Percentiles rank a stretch among this genome's conserved stretches.
phyloP scores from a whole-genome alignment of 2,329 filamentous ascomycete species.

The Aspergillus niger region DNA sequence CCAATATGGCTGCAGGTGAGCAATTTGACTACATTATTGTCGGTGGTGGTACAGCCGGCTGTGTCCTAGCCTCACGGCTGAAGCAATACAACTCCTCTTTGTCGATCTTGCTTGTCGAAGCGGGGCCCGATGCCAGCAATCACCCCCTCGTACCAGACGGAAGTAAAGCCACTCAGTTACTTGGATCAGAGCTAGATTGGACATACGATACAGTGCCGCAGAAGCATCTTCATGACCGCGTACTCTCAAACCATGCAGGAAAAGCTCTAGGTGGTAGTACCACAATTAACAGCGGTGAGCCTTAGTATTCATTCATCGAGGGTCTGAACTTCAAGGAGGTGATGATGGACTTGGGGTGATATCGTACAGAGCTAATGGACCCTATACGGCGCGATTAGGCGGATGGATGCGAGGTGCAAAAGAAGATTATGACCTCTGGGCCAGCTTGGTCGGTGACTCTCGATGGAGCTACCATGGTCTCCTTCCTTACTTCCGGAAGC shows the following conservation, averaged over 20 bases:
- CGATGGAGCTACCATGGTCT: slow-evolving; percentile 25
- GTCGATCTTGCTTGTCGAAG: slow-evolving; percentile 34
- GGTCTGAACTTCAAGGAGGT: neutral
- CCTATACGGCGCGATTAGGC: neutral
- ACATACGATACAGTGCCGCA: slow-evolving; percentile 35
- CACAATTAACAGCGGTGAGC: slow-evolving; percentile 33
- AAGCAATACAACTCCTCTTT: slow-evolving; percentile 22
- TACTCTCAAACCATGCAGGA: slow-evolving; percentile 32
- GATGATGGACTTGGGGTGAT: slow-evolving; percentile 21
- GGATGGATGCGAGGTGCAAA: slow-evolving; percentile 23
- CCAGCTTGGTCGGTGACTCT: slow-evolving; percentile 19
- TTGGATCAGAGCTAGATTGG: slow-evolving; percentile 33
- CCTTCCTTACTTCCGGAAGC: slow-evolving; percentile 23
- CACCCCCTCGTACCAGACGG: slow-evolving; percentile 10
- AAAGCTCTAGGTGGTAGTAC: slow-evolving; percentile 32
- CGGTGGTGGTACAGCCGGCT: slow-evolving; percentile 32
- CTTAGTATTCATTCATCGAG: no score
- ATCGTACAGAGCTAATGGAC: neutral
- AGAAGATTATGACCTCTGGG: slow-evolving; percentile 27
- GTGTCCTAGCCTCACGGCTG: slow-evolving; percentile 34
- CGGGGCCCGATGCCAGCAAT: slow-evolving; percentile 28
- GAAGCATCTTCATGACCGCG: slow-evolving; percentile 26
- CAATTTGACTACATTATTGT: slow-evolving; percentile 26
- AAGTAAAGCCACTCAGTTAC: slow-evolving; percentile 18
- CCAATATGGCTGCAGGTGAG: neutral